These are phyloP conservation scores for Boletus insuetus DNA, from an alignment of 768 basidiomycete species.

Conservation along the genomic window DNA sequence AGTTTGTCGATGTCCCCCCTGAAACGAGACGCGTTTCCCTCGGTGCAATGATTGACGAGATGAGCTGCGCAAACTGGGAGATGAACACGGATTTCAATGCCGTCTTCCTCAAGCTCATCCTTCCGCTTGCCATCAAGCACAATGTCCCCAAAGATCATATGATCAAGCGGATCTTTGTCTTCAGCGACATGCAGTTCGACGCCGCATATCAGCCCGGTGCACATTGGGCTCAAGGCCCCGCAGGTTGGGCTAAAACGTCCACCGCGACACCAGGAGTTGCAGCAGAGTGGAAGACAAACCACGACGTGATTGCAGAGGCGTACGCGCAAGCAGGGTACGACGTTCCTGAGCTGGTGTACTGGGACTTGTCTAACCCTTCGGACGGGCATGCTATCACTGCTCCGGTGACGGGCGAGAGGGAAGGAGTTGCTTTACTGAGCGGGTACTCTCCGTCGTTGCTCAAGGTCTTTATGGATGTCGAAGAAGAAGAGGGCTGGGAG, in stretches of 20 bases:
- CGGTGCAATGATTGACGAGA: slow-evolving; percentile 34
- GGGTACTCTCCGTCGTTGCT: slow-evolving; percentile 69
- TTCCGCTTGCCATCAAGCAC: slow-evolving; percentile 56
- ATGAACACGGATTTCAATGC: slow-evolving; percentile 63
- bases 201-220: neutral
- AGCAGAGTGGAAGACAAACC: slow-evolving; percentile 56
- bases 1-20: slow-evolving; percentile 50
- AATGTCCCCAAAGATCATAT: slow-evolving; percentile 64
- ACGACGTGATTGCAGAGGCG: slow-evolving; percentile 52
- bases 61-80: slow-evolving; percentile 42
- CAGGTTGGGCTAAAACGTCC: too few species aligned
- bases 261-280: neutral
- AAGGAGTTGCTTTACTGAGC: slow-evolving; percentile 67
- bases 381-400: slow-evolving; percentile 28
- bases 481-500: slow-evolving; percentile 37
- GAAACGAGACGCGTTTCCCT: slow-evolving; percentile 30
- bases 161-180: slow-evolving; percentile 74
- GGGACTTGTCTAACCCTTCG: slow-evolving; percentile 47
- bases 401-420: slow-evolving; percentile 50
- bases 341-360: slow-evolving; percentile 71
- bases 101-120: slow-evolving; percentile 59
- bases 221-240: too few species aligned
- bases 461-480: slow-evolving; percentile 68
- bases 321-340: slow-evolving; percentile 65
- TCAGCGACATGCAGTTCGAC: slow-evolving; percentile 82